Conservation (phyloP, 371 early-diverging fungal species). For the Mortierella sp. region DNA sequence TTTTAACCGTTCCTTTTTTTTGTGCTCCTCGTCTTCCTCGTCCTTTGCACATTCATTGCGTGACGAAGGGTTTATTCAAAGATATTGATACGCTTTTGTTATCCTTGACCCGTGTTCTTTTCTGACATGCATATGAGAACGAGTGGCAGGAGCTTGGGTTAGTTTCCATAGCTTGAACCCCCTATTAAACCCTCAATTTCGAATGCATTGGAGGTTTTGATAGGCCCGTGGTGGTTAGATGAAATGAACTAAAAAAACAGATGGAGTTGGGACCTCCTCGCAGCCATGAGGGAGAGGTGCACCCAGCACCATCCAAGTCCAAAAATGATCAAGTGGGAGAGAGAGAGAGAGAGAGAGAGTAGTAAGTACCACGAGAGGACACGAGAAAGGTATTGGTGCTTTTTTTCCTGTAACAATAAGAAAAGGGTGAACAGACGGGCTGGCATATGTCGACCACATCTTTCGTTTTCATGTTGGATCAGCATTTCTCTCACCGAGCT, state of each 20-base stretch:
- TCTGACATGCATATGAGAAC: neutral
- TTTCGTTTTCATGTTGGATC: neutral
- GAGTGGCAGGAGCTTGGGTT: neutral
- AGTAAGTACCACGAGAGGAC: too few relatives aligned
- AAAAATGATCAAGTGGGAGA: too few relatives aligned
- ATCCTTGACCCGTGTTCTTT: neutral
- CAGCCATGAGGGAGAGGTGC: neutral
- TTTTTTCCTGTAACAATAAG: too few relatives aligned
- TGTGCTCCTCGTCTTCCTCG: neutral
- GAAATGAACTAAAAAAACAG: slow-evolving; percentile 3
- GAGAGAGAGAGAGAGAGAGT: too few relatives aligned
- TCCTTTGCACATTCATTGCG: neutral
- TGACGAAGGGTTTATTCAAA: neutral
- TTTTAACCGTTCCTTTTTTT: slow-evolving; percentile 2
- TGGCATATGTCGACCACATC: slow-evolving; percentile 12
- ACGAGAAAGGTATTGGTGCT: too few relatives aligned
- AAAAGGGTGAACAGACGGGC: neutral
- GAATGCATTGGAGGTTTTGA: neutral
- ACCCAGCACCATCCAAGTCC: too few relatives aligned
- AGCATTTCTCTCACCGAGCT: neutral
- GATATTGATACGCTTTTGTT: neutral
- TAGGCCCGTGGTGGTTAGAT: neutral
- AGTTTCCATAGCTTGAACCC: neutral
- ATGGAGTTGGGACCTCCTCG: slow-evolving; percentile 5
- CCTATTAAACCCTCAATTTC: neutral